Evolutionary conservation across 257 asterid genomes (phyloP).

Genomic region (Voacanga thouarsii): DNA sequence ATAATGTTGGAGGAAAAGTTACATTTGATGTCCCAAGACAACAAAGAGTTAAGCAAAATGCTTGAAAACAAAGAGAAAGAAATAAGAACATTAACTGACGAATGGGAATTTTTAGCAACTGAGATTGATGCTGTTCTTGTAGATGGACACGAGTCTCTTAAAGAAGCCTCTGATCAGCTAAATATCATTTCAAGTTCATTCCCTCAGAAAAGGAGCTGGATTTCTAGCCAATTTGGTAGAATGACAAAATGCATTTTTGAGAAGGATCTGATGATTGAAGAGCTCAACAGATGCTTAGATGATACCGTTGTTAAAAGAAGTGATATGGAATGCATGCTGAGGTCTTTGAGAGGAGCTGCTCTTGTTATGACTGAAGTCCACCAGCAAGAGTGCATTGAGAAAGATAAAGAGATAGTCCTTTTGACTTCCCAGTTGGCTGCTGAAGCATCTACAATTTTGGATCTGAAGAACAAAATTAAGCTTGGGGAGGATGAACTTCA

Average conservation of each 20-base stretch:
- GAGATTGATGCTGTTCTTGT: constrained; percentile 69
- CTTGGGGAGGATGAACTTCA: constrained; percentile 53
- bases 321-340: constrained; percentile 85
- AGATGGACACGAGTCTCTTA: constrained; percentile 68
- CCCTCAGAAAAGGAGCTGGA: constrained; percentile 47
- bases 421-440: constrained; percentile 49
- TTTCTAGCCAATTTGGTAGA: constrained; percentile 63
- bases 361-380: constrained; percentile 79
- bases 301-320: constrained; percentile 60
- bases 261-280: constrained; percentile 61
- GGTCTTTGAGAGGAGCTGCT: constrained; percentile 93
- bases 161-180: constrained; percentile 61
- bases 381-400: constrained; percentile 70
- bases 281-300: constrained; percentile 65
- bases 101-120: constrained; percentile 49
- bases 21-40: constrained; percentile 41
- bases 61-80: constrained; percentile 56
- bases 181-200: constrained; percentile 49
- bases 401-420: constrained; percentile 53
- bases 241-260: constrained; percentile 56
- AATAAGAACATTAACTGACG: constrained; percentile 38
- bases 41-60: constrained; percentile 43
- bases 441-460: constrained; percentile 38
- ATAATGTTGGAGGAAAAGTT: constrained; percentile 47
- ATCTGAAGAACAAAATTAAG: constrained; percentile 50